These are phyloP conservation scores for Coniferiporia sulphurascens DNA, from an alignment of 1,284 basidiomycete species.

Conservation along the genomic window DNA sequence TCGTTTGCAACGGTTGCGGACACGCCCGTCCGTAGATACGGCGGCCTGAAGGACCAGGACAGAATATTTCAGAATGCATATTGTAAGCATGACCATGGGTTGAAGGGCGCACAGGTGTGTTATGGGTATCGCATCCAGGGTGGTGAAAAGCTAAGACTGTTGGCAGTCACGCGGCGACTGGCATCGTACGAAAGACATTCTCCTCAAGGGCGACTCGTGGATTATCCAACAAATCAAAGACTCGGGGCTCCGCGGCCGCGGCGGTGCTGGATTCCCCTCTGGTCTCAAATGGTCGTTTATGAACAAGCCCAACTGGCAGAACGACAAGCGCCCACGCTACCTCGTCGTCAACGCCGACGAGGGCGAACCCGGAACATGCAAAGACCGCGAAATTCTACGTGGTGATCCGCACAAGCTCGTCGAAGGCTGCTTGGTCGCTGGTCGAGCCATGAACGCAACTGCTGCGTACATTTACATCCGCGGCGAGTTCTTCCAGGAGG, in stretches of 20 bases:
- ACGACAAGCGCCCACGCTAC: slow-evolving; percentile 90
- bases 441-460: slow-evolving; percentile 96
- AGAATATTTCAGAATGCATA: slow-evolving; percentile 90
- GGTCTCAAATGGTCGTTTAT: slow-evolving; percentile 99
- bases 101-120: slow-evolving; percentile 82
- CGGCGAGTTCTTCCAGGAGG: slow-evolving; percentile 97
- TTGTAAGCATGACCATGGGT: slow-evolving; percentile 78
- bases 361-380: slow-evolving; percentile 98
- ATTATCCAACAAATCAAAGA: slow-evolving; percentile 96
- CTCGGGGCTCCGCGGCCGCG: slow-evolving; percentile 92
- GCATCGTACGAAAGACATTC: slow-evolving; percentile 95
- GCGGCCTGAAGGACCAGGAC: slow-evolving; percentile 91
- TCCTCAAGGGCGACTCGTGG: slow-evolving; percentile 95
- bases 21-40: slow-evolving; percentile 80
- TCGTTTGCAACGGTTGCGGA: slow-evolving; percentile 76
- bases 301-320: slow-evolving; percentile 99
- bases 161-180: slow-evolving; percentile 87
- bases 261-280: slow-evolving; percentile 96
- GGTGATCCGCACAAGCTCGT: slow-evolving; percentile 98
- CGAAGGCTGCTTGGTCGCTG: slow-evolving; percentile 96
- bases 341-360: slow-evolving; percentile 98
- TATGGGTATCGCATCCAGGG: background rate
- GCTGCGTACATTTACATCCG: slow-evolving; percentile 99
- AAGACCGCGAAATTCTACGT: slow-evolving; percentile 96
- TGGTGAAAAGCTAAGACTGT: background rate